Percentiles rank a stretch among this genome's conserved stretches.
Conservation (phyloP, 768 basidiomycete species). For the Rhodocollybia butyracea region DNA sequence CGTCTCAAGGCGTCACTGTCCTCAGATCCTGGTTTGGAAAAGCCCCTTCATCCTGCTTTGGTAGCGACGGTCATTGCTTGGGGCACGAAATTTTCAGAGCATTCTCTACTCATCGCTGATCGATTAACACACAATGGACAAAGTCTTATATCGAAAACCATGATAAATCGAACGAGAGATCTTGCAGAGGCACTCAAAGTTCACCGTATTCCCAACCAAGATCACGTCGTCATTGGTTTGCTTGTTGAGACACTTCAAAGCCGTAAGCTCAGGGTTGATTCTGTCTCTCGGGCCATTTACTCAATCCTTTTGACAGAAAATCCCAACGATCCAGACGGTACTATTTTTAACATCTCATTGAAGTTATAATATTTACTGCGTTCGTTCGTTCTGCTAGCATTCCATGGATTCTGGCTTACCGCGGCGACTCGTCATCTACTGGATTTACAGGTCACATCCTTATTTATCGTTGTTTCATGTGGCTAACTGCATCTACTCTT, state of each 20-base stretch:
- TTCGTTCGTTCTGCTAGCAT: constrained; percentile 46
- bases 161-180: constrained; percentile 81
- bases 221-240: constrained; percentile 80
- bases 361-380: constrained; percentile 17
- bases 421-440: constrained; percentile 76
- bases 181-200: constrained; percentile 86
- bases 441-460: constrained; percentile 55
- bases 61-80: constrained; percentile 87
- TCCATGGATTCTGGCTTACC: constrained; percentile 82
- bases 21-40: constrained; percentile 30
- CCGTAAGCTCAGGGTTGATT: constrained; percentile 53
- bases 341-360: constrained; percentile 13
- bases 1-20: constrained; percentile 51
- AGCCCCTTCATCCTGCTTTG: constrained; percentile 64
- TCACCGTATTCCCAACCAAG: constrained; percentile 71
- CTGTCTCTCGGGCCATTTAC: neutral
- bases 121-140: constrained; percentile 66
- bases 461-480: neutral
- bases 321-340: constrained; percentile 70
- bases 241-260: constrained; percentile 83
- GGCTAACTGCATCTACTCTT: neutral
- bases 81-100: constrained; percentile 93
- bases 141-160: constrained; percentile 71
- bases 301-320: constrained; percentile 46
- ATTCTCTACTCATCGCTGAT: constrained; percentile 79